Evolutionary conservation across 495 filamentous ascomycete species (phyloP).

Genomic region (Penicillium desertorum): DNA sequence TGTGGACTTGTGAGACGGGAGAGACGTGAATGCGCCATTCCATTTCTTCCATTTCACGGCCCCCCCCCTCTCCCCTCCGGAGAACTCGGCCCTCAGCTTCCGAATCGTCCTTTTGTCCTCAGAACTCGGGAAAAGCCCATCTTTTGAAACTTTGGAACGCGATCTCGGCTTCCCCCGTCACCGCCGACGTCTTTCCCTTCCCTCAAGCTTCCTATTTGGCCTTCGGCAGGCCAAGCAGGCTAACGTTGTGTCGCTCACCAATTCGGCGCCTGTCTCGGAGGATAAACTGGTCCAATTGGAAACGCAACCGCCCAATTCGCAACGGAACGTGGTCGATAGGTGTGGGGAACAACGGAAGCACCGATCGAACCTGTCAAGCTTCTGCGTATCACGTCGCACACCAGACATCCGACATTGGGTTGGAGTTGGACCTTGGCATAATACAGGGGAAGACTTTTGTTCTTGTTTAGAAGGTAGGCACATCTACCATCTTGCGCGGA

Average conservation of each 20-base stretch:
- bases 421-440: slow-evolving; percentile 1
- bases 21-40: slow-evolving; percentile 15
- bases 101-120: slow-evolving; percentile 4
- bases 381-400: slow-evolving; percentile 14
- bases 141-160: slow-evolving; percentile 1
- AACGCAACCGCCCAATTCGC: slow-evolving; percentile 23
- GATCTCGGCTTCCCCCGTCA: slow-evolving; percentile 6
- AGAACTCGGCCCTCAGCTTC: slow-evolving; percentile 4
- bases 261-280: slow-evolving; percentile 26
- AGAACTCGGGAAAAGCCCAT: not conserved
- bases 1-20: slow-evolving; percentile 26
- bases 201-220: slow-evolving; percentile 4
- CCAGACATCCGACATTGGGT: not conserved
- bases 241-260: slow-evolving; percentile 2
- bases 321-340: slow-evolving; percentile 27
- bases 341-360: slow-evolving; percentile 26
- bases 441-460: not conserved
- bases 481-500: not conserved
- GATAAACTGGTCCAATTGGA: slow-evolving; percentile 32
- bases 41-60: slow-evolving; percentile 1
- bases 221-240: not conserved
- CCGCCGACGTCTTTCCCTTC: slow-evolving; percentile 1
- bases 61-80: slow-evolving; percentile 3
- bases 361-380: slow-evolving; percentile 21
- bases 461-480: slow-evolving; percentile 8